Evolutionary conservation across 202 grass and related monocot genomes (phyloP).

Genomic region (Cymbopogon flexuosus): DNA sequence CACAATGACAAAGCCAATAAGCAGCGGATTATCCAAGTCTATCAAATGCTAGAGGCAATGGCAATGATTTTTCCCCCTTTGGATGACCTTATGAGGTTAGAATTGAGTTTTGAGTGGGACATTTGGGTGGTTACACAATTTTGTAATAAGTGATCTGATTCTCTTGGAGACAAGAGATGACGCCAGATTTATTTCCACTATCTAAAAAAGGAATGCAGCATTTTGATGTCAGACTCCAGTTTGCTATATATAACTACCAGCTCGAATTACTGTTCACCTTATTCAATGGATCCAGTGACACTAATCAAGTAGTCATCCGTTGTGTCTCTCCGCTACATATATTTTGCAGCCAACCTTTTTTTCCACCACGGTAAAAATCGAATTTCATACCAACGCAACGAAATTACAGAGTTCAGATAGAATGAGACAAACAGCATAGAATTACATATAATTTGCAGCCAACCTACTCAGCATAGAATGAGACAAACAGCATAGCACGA

Average conservation of each 20-base stretch:
- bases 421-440: no score
- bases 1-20: not conserved
- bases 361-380: no score
- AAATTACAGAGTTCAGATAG: no score
- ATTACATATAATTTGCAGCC: not conserved
- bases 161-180: not conserved
- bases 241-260: not conserved
- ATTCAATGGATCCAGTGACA: not conserved
- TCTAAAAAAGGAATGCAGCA: not conserved
- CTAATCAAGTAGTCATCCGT: not conserved
- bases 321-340: not conserved
- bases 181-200: not conserved
- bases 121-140: not conserved
- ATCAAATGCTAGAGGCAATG: not conserved
- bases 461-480: not conserved
- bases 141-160: not conserved
- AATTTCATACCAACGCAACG: no score
- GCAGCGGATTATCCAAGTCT: not conserved
- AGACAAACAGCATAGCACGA: not conserved
- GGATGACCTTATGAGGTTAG: not conserved
- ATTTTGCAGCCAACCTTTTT: not conserved
- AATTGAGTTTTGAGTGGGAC: not conserved
- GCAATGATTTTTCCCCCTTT: not conserved
- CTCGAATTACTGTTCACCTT: not conserved
- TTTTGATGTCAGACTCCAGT: not conserved